Conservation (phyloP, 441 rosid genomes). For the Croton laevigatus region DNA sequence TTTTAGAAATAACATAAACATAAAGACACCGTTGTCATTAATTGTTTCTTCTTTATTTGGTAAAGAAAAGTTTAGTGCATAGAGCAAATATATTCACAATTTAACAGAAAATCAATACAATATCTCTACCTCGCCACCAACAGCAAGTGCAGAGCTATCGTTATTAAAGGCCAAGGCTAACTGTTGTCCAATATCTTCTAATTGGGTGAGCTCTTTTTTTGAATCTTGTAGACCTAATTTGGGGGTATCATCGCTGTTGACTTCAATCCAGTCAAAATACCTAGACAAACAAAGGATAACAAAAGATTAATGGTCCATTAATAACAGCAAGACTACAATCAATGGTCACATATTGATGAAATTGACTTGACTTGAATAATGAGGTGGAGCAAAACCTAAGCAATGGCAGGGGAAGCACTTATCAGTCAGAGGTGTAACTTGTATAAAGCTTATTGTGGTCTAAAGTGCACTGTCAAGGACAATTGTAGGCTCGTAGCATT, state of each 20-base stretch:
- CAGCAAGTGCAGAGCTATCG: constrained; percentile 65
- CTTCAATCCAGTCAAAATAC: constrained; percentile 66
- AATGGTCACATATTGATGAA: background rate
- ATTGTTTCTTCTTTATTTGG: background rate
- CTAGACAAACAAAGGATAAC: constrained; percentile 36
- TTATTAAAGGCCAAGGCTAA: constrained; percentile 62
- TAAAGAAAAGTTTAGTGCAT: background rate
- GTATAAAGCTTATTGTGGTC: background rate
- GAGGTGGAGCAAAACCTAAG: background rate
- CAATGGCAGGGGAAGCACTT: background rate
- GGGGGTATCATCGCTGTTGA: constrained; percentile 34
- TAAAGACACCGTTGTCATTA: background rate
- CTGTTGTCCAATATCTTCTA: constrained; percentile 72
- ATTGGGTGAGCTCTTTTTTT: constrained; percentile 47
- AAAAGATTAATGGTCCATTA: constrained; percentile 3
- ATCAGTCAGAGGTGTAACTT: background rate
- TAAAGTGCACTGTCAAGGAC: background rate
- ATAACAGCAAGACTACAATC: background rate
- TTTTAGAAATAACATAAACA: background rate
- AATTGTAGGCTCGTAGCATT: background rate
- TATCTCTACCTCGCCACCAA: constrained; percentile 77
- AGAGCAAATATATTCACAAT: constrained; percentile 10
- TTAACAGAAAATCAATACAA: constrained; percentile 4
- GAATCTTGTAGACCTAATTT: constrained; percentile 47
- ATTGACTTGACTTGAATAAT: background rate